A percentile compares a stretch with the other conserved stretches of the same genome.
Evolutionary conservation across 75 land plant species (phyloP).

Genomic region (Larix kaempferi): DNA sequence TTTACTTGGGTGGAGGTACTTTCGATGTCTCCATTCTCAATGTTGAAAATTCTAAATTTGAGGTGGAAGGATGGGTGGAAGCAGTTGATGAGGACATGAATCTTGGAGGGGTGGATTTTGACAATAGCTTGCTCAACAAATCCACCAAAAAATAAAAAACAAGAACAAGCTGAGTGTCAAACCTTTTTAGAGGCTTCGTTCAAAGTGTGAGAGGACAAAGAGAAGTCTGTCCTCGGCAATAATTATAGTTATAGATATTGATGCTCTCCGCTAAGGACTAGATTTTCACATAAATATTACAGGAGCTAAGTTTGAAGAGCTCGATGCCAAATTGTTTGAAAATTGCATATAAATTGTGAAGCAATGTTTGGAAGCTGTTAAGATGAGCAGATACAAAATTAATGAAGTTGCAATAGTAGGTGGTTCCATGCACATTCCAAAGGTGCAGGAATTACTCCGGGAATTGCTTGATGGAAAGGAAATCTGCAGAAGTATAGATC

Average conservation of each 20-base stretch:
- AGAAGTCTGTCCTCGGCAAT: constrained; percentile 8
- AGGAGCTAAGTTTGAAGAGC: constrained; percentile 19
- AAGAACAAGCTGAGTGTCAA: constrained; percentile 15
- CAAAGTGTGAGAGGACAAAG: constrained; percentile 25
- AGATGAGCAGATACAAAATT: constrained; percentile 14
- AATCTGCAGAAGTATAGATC: not conserved
- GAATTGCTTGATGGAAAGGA: not conserved
- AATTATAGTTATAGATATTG: constrained; percentile 2
- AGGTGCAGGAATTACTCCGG: constrained; percentile 13
- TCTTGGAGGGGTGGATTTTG: constrained; percentile 39
- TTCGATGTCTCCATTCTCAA: too few relatives aligned
- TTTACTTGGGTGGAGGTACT: too few relatives aligned
- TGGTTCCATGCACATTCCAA: constrained; percentile 26
- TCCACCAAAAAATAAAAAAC: constrained; percentile 21
- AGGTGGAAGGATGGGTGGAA: too few relatives aligned
- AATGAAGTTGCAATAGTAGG: constrained; percentile 25
- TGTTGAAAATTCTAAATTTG: too few relatives aligned
- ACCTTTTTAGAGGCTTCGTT: constrained; percentile 18
- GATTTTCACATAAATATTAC: constrained; percentile 8
- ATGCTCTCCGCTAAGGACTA: not conserved
- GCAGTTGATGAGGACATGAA: constrained; percentile 10
- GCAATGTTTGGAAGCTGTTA: constrained; percentile 20
- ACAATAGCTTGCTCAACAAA: constrained; percentile 25
- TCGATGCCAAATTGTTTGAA: constrained; percentile 15
- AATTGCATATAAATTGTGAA: constrained; percentile 26